Evolutionary conservation across 2,329 filamentous ascomycete genomes (phyloP).

Genomic region (Arachnomyces sp.): DNA sequence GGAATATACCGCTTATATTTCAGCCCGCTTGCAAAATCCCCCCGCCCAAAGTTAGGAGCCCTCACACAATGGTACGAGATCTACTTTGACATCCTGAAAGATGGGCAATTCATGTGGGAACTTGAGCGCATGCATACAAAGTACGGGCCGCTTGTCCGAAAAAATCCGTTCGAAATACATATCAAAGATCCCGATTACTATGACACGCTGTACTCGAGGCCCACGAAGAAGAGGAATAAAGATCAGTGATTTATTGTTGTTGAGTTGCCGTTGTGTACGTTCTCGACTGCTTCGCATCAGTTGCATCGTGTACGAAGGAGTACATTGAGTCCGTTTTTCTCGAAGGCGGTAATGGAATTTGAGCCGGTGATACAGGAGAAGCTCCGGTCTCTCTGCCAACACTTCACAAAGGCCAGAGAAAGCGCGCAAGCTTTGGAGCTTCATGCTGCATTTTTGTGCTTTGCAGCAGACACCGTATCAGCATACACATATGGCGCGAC

Average conservation of each 20-base stretch:
- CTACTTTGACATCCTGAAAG: conserved; percentile 19
- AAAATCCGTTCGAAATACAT: conserved; percentile 19
- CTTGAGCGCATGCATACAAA: conserved; percentile 24
- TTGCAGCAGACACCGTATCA: no score
- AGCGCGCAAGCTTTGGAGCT: conserved; percentile 13
- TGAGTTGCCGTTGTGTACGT: conserved; percentile 22
- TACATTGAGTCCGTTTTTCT: conserved; percentile 22
- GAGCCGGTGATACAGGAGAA: conserved; percentile 15
- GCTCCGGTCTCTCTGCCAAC: no score
- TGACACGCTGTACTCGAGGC: conserved; percentile 16
- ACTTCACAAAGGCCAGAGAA: no score
- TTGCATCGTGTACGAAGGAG: conserved; percentile 20
- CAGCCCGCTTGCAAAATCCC: conserved; percentile 19
- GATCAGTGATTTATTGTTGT: conserved; percentile 17
- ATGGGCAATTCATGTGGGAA: conserved; percentile 21
- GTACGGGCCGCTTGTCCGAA: conserved; percentile 22
- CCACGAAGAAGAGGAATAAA: conserved; percentile 16
- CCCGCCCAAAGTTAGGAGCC: conserved; percentile 20
- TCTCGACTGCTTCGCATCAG: conserved; percentile 18
- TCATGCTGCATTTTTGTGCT: background rate
- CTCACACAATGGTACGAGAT: conserved; percentile 19
- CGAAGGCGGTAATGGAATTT: conserved; percentile 14
- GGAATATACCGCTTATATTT: conserved; percentile 19
- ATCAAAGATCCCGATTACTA: conserved; percentile 17
- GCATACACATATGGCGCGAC: no score